Base-by-base conservation (phyloP, 2,329 filamentous ascomycete genomes). In the Elsinoe arachidis region DNA sequence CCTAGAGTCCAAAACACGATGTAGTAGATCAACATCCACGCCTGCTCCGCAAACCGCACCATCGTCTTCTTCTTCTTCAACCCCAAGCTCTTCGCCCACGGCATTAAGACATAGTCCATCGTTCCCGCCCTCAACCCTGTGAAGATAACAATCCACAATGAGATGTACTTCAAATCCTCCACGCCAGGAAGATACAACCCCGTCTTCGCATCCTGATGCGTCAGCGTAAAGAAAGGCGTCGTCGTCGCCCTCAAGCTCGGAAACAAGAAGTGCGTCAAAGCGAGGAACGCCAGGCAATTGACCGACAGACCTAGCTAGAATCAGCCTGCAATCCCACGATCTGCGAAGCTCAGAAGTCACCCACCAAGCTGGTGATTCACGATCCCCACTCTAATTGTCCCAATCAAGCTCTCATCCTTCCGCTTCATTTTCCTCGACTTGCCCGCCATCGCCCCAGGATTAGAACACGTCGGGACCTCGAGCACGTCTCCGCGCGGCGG, bases 41-140 rank as follows among this genome's bases (percentile, higher is more conserved):
- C 89, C 74, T 99, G 93, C 75, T 99, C 93, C 61, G 90, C 90
- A 73, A 97, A 95, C 59, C 93, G 82, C 51, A 88, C 82, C 59
- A 86, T 76, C 47, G 84, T 83, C 75, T 96, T 96, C 68, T 78
- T 79, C 68, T 86, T 88, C 64, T 80, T 79, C 65, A 96, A 81
- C 35, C 92, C 92, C 61, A 81, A 79, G 49, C 78, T 74, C 62
- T 82, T 84, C 43, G 87, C 91, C 57, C 95, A 73, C 5, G 92
- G 93, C 17, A 83, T 83, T 54, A 97, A 79, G 11, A 95, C 66
- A 74, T 95, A 93, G 69, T 96, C 91, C 83, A 97, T 95, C 58
- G 82, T 78, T 55, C 83, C 84, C 38, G 90, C 91, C 59, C 93
- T 86, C 54, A 96, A 78, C 19, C 88, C 91, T 2, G 90, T 96